These are phyloP conservation scores for Moesziomyces parantarcticus DNA, from an alignment of 1,284 basidiomycete species.

Conservation along the genomic window DNA sequence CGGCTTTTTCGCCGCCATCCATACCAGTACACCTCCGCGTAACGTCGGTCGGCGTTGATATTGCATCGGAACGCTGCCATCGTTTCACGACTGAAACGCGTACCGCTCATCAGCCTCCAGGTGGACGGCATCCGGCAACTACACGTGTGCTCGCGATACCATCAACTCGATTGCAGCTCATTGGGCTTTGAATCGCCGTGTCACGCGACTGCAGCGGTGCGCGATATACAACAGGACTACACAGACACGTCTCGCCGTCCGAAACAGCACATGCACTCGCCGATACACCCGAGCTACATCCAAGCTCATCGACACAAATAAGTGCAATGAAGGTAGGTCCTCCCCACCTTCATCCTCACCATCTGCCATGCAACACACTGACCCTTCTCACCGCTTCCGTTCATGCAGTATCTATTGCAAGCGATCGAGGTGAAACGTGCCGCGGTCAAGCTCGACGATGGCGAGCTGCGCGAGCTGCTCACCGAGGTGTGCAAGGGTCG, in stretches of 20 bases:
- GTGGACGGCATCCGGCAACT: no score
- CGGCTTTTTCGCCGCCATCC: no score
- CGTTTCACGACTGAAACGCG: no score
- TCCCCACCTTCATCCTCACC: not conserved
- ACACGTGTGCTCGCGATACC: no score
- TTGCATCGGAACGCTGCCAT: no score
- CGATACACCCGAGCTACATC: slow-evolving; percentile 9
- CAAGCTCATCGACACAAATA: slow-evolving; percentile 15
- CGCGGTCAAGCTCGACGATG: slow-evolving; percentile 56
- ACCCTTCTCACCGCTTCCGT: not conserved
- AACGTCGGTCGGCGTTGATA: no score
- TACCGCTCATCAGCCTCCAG: no score
- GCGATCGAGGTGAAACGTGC: slow-evolving; percentile 63
- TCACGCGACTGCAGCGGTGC: no score
- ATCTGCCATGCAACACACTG: not conserved
- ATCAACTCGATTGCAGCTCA: no score
- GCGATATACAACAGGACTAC: not conserved
- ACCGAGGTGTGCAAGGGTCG: slow-evolving; percentile 60
- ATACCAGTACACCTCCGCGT: no score
- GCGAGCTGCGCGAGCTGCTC: slow-evolving; percentile 60
- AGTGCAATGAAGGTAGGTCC: slow-evolving; percentile 13
- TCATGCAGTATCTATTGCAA: slow-evolving; percentile 64
- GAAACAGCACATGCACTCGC: slow-evolving; percentile 5
- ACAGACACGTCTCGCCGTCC: no score
- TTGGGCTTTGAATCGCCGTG: no score